Evolutionary conservation across 1,139 yeast species (phyloP).

Genomic region (Pichia sp.): DNA sequence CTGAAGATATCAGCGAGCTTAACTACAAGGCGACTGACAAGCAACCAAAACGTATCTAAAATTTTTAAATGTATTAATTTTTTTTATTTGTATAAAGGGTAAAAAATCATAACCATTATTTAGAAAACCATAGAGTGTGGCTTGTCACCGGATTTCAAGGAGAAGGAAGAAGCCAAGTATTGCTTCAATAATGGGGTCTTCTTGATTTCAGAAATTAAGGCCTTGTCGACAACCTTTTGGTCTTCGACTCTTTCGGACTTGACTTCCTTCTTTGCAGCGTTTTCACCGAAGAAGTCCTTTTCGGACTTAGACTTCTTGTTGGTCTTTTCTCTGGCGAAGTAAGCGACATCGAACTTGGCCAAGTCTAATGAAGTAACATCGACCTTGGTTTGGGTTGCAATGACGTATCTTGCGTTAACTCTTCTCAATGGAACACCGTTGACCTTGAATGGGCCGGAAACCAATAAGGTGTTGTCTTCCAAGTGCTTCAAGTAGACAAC

Average conservation of each 20-base stretch:
- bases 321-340: slow-evolving; percentile 91
- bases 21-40: background rate
- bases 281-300: slow-evolving; percentile 82
- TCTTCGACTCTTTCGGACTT: slow-evolving; percentile 95
- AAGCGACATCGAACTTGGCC: slow-evolving; percentile 87
- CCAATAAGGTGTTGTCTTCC: slow-evolving; percentile 97
- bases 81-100: slow-evolving; percentile 16
- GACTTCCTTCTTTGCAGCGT: slow-evolving; percentile 74
- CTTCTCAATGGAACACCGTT: slow-evolving; percentile 99
- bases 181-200: slow-evolving; percentile 97
- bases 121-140: slow-evolving; percentile 98
- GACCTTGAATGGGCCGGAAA: slow-evolving; percentile 98
- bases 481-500: slow-evolving; percentile 96
- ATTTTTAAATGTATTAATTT: slow-evolving; percentile 17
- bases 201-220: slow-evolving; percentile 90
- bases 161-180: slow-evolving; percentile 94
- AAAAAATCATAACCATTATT: slow-evolving; percentile 27
- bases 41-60: slow-evolving; percentile 6
- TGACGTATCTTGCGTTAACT: slow-evolving; percentile 97
- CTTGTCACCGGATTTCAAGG: slow-evolving; percentile 97
- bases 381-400: slow-evolving; percentile 95
- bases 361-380: slow-evolving; percentile 76
- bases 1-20: too few species aligned
- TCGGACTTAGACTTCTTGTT: slow-evolving; percentile 54
- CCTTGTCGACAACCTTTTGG: slow-evolving; percentile 95